phyloP scores from a whole-genome alignment of 805 yeast genomes.

The Candida silvicultrix region DNA sequence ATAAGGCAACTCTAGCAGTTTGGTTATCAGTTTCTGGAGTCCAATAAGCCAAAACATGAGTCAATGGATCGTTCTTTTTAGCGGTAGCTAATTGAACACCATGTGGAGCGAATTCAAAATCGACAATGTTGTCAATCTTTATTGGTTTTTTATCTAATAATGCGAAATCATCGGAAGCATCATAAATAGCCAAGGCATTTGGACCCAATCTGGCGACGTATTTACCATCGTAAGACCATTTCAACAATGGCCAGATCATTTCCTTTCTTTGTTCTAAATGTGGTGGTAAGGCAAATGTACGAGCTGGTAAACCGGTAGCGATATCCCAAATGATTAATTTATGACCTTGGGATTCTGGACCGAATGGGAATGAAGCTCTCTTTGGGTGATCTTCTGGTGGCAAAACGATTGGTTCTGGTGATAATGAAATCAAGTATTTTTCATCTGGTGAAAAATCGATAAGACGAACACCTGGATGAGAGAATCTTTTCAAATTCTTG shows the following conservation, averaged over 20 bases:
- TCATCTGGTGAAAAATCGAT: slow-evolving; percentile 92
- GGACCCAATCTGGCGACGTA: slow-evolving; percentile 95
- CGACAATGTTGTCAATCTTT: slow-evolving; percentile 77
- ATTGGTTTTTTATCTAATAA: slow-evolving; percentile 81
- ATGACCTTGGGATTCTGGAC: slow-evolving; percentile 86
- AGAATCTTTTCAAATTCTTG: slow-evolving; percentile 65
- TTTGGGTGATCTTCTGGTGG: slow-evolving; percentile 64
- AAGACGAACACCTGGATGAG: slow-evolving; percentile 84
- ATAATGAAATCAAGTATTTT: slow-evolving; percentile 81
- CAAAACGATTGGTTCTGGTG: slow-evolving; percentile 72
- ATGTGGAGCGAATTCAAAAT: slow-evolving; percentile 94
- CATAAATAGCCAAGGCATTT: slow-evolving; percentile 87
- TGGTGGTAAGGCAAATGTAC: slow-evolving; percentile 88
- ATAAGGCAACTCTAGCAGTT: slow-evolving; percentile 88
- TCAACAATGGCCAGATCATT: slow-evolving; percentile 92
- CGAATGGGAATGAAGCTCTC: slow-evolving; percentile 71
- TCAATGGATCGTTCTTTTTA: slow-evolving; percentile 44
- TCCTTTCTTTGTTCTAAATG: slow-evolving; percentile 56
- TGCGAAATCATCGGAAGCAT: slow-evolving; percentile 63
- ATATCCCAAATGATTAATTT: slow-evolving; percentile 92
- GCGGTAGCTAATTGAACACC: slow-evolving; percentile 62
- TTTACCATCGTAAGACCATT: slow-evolving; percentile 91
- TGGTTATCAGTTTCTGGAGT: slow-evolving; percentile 91
- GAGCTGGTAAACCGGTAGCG: slow-evolving; percentile 70
- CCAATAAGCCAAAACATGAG: slow-evolving; percentile 85